Conservation (phyloP, 148 eudicot species). For the Chenopodium formosanum region DNA sequence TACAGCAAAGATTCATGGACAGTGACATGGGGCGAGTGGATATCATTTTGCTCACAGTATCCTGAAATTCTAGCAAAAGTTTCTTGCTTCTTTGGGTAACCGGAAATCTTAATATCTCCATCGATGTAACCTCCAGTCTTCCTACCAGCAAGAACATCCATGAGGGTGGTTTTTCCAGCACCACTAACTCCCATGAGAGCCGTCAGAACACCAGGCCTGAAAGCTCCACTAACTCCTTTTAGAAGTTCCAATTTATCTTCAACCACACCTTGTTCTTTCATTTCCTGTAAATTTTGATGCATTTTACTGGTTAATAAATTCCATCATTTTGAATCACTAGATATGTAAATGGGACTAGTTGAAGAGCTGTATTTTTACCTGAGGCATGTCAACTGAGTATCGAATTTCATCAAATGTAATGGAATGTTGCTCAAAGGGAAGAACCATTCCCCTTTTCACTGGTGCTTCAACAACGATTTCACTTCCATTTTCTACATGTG, state of each 20-base stretch:
- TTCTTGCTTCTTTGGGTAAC: conserved; percentile 79
- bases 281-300: conserved; percentile 46
- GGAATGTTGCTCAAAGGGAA: conserved; percentile 76
- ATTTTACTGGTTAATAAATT: neutral
- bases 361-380: conserved; percentile 36
- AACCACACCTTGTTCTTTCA: conserved; percentile 61
- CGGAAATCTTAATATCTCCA: conserved; percentile 65
- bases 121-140: conserved; percentile 80
- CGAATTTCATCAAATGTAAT: conserved; percentile 66
- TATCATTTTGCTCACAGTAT: conserved; percentile 86
- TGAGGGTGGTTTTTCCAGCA: conserved; percentile 89
- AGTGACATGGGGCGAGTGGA: conserved; percentile 81
- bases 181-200: conserved; percentile 93
- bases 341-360: neutral
- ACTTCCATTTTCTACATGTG: conserved; percentile 15
- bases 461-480: conserved; percentile 17
- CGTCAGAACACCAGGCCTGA: conserved; percentile 79
- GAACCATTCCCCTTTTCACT: conserved; percentile 63
- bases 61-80: conserved; percentile 79
- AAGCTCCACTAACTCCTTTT: conserved; percentile 74
- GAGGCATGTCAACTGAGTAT: conserved; percentile 85
- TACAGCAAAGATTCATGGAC: conserved; percentile 70
- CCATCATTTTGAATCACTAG: neutral
- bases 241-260: conserved; percentile 63
- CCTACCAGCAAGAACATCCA: conserved; percentile 85